Evolutionary conservation across 495 filamentous ascomycete genomes (phyloP).

Genomic region (Penicillium antarcticum): DNA sequence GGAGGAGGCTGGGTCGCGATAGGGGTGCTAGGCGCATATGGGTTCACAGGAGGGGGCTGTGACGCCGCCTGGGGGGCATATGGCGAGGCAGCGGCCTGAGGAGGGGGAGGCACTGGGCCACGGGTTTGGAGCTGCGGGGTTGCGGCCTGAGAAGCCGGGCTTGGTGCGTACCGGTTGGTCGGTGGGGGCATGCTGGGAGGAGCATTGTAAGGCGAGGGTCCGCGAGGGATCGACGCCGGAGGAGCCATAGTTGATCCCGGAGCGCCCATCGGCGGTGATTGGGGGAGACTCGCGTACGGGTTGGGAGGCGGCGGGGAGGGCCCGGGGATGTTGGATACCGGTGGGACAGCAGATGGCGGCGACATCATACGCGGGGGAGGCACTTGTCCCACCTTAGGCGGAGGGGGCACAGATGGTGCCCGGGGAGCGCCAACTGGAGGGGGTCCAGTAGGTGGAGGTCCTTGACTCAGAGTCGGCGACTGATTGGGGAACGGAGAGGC

Average conservation of each 20-base stretch:
- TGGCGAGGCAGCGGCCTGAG: constrained; percentile 52
- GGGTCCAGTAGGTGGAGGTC: constrained; percentile 34
- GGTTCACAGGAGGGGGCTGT: constrained; percentile 36
- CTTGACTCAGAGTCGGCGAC: constrained; percentile 51
- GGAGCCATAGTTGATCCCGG: constrained; percentile 30
- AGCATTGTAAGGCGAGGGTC: constrained; percentile 84
- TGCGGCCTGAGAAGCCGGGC: constrained; percentile 57
- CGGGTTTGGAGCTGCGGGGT: constrained; percentile 41
- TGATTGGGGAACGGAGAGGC: constrained; percentile 68
- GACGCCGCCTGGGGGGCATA: constrained; percentile 54
- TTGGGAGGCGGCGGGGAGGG: constrained; percentile 60
- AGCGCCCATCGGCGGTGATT: constrained; percentile 29
- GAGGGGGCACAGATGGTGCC: constrained; percentile 53
- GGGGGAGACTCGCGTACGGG: constrained; percentile 61
- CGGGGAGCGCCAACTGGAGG: constrained; percentile 38
- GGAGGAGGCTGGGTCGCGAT: constrained; percentile 37
- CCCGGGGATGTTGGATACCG: constrained; percentile 40
- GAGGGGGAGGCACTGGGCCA: constrained; percentile 45
- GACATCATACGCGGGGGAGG: constrained; percentile 55
- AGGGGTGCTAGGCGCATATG: constrained; percentile 45
- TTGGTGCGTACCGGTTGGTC: constrained; percentile 82
- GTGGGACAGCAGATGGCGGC: constrained; percentile 37
- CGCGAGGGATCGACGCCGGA: constrained; percentile 61
- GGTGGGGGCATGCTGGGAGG: constrained; percentile 72
- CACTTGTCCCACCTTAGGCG: constrained; percentile 40